Base-by-base conservation (phyloP, 805 yeast species). In the Saccharomycopsis selenospora region DNA sequence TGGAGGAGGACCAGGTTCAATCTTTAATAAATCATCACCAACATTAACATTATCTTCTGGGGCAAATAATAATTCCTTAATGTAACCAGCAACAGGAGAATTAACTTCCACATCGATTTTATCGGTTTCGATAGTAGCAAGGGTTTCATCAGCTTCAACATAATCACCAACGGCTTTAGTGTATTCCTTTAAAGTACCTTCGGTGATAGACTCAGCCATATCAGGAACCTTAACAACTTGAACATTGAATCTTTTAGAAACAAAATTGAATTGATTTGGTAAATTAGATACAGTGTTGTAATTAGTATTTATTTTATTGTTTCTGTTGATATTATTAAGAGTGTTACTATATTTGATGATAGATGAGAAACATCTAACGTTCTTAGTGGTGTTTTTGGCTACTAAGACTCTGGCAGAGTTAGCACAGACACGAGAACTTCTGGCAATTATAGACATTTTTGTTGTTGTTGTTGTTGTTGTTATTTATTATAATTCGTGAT, bases 171-270 rank as follows among this genome's bases (percentile, higher is more conserved):
- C 88, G 53, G 77, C 69, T 64, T 82, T 83, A 56, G 73, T 70
- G 62, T 71, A 82, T 51, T 76, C 77, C 54, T 86, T 73, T 57
- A 93, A 76, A 44, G 98, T 87, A 65, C 99, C 99, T 68, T 93
- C 99, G 38, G 96, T 87, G 63, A 93, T 83, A 45, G 97, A 90
- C 71, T 93, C 99, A 40, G 99, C 98, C 97, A 93, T 89, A 56
- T 87, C 95, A 43, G 99, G 99, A 20, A 93, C 98, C 67, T 89
- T 86, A 46, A 91, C 95, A 43, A 63, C 66, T 54, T 71, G 72
- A 36, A 73, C 65, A 51, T 67, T 64, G 54, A 55, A 62, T 56
- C 72, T 66, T 18, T 53, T 50, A n/a, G 48, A 51, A 24, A 44
- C 42, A 29, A 55, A 47, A 42, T 54, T 57, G 43, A 44, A 48